Base-by-base conservation (phyloP, 2,329 filamentous ascomycete genomes). In the Leptographium flavum region DNA sequence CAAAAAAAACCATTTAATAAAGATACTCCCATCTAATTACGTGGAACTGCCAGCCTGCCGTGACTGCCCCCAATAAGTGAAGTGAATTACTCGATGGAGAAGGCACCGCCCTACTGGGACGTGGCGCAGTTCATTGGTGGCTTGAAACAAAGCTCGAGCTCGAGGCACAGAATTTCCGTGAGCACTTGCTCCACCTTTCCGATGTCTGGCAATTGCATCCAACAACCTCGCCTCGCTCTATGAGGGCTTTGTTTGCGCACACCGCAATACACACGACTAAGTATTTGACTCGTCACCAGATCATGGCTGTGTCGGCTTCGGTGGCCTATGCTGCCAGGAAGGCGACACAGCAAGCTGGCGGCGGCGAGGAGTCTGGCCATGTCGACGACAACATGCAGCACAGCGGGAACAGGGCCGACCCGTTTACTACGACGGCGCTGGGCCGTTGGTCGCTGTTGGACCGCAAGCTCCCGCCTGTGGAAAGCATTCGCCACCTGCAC, bases 371-470 rank as follows among this genome's bases (percentile, higher is more conserved):
- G 17, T 28, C 25, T 14, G 17, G 15, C 35, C 33, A 17, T 13
- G 22, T 21, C 19, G 32, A 5, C 5, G 19, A 8, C 42, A 37
- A 30, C 6, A 25, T 28, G 27, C 13, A 23, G 21, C 35, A 9
- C 2, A 39, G 17, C 38, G 10, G 1, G 13, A 25, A 2, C 8
- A 22, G 32, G 10, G 2, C 30, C 17, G 41, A 38, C 9, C n/a
- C 39, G 10, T 47, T 60, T 54, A 93, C 86, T 2, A 63, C 83
- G 48, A 93, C 86, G 15, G 76, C 81, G 36, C 66, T 94, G 50
- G 81, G 81, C 61, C 72, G 88, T 53, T 95, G 88, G 88, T 94
- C 86, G 35, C 78, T 87, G 54, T 67, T 81, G 49, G 78, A 79
- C 57, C 81, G 77, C 57, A 73, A 81, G 49, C 69, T 45, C 7